Evolutionary conservation across 371 early-diverging fungal species (phyloP).

Genomic region (Rhizopus microsporus): DNA sequence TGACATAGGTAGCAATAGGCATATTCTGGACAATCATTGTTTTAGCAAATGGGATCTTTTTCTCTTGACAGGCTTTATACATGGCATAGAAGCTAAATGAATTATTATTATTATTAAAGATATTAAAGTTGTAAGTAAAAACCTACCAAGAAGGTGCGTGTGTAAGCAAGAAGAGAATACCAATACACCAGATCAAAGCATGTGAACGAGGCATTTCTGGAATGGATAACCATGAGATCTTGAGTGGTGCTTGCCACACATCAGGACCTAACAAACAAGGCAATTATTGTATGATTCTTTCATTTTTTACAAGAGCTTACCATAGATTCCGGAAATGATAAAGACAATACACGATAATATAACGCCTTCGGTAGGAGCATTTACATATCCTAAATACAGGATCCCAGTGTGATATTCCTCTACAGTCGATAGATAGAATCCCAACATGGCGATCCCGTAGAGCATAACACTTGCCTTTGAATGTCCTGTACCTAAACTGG

Average conservation of each 20-base stretch:
- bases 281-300: neutral
- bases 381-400: conserved; percentile 89
- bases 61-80: conserved; percentile 69
- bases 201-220: conserved; percentile 49
- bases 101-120: neutral
- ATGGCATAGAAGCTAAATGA: conserved; percentile 52
- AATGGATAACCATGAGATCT: conserved; percentile 26
- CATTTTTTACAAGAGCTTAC: conserved; percentile 22
- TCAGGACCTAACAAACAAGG: conserved; percentile 25
- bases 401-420: conserved; percentile 96
- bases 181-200: conserved; percentile 57
- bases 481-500: conserved; percentile 81
- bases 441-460: conserved; percentile 67
- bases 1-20: conserved; percentile 64
- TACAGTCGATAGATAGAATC: conserved; percentile 93
- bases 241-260: conserved; percentile 32
- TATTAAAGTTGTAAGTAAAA: neutral
- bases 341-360: conserved; percentile 71
- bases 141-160: conserved; percentile 70
- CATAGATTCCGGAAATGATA: conserved; percentile 69
- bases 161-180: conserved; percentile 60
- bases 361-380: conserved; percentile 97
- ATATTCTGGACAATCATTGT: conserved; percentile 65
- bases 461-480: conserved; percentile 67
- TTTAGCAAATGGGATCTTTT: conserved; percentile 59